Conservation (phyloP, 2,329 filamentous ascomycete species). For the Didymella glomerata region DNA sequence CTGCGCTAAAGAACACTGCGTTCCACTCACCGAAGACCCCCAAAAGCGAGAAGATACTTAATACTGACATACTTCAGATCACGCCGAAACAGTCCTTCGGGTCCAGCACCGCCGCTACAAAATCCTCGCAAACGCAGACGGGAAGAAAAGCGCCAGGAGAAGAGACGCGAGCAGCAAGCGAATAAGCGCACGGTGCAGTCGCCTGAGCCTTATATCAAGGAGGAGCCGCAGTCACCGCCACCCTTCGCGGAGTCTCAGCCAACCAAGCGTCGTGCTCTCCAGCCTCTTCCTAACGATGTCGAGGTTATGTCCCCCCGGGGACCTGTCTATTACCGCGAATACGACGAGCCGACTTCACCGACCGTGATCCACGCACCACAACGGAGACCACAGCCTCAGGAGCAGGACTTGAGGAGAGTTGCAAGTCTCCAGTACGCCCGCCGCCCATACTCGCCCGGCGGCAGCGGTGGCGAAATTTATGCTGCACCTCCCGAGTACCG, state of each 20-base stretch:
- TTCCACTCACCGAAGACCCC: background rate
- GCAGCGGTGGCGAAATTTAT: slow-evolving; percentile 45
- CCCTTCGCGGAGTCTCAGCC: slow-evolving; percentile 58
- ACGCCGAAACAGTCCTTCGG: slow-evolving; percentile 57
- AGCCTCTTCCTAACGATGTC: slow-evolving; percentile 48
- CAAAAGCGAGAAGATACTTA: background rate
- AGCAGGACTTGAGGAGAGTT: slow-evolving; percentile 58
- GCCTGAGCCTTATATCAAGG: slow-evolving; percentile 65
- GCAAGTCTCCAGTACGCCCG: slow-evolving; percentile 59
- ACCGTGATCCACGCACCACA: slow-evolving; percentile 51
- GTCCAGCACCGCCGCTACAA: slow-evolving; percentile 52
- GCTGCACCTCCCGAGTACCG: slow-evolving; percentile 48
- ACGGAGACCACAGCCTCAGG: slow-evolving; percentile 53
- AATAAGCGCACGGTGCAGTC: slow-evolving; percentile 45
- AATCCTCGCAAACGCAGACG: slow-evolving; percentile 63
- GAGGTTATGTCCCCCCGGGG: slow-evolving; percentile 53
- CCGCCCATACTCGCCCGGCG: slow-evolving; percentile 52
- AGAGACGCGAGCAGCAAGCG: slow-evolving; percentile 49
- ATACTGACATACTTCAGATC: slow-evolving; percentile 29
- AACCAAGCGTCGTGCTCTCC: slow-evolving; percentile 52
- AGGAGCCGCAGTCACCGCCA: slow-evolving; percentile 69
- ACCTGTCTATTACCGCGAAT: slow-evolving; percentile 60
- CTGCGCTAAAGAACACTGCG: background rate
- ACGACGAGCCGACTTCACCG: slow-evolving; percentile 52
- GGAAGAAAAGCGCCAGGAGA: slow-evolving; percentile 50